These are phyloP conservation scores for Colletotrichum sidae DNA, from an alignment of 2,329 filamentous ascomycete species.

Conservation along the genomic window DNA sequence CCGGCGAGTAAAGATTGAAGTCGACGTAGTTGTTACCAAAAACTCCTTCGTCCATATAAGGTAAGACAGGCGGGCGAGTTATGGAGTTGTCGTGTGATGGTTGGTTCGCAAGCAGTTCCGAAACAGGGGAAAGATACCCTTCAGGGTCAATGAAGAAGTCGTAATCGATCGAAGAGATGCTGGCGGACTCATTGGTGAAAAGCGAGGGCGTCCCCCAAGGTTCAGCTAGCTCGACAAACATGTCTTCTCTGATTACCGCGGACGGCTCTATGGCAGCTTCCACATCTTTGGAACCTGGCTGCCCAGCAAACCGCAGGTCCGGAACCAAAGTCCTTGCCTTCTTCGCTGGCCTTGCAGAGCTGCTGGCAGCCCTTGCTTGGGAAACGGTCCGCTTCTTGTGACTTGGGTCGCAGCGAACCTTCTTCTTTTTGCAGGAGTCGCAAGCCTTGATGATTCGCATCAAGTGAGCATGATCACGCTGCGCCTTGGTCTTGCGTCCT, in stretches of 20 bases:
- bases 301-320: constrained; percentile 6
- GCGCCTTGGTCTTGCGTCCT: constrained; percentile 75
- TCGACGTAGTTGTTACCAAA: constrained; percentile 61
- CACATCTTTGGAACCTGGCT: too few relatives aligned
- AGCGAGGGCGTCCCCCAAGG: constrained; percentile 60
- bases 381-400: constrained; percentile 62
- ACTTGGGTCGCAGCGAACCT: constrained; percentile 71
- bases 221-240: constrained; percentile 41
- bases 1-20: constrained; percentile 67
- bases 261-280: too few relatives aligned
- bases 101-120: constrained; percentile 36
- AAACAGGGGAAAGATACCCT: constrained; percentile 54
- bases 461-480: constrained; percentile 73
- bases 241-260: constrained; percentile 14
- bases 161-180: constrained; percentile 51
- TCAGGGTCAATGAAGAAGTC: constrained; percentile 60
- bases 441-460: constrained; percentile 78
- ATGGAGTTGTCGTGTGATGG: constrained; percentile 1
- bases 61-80: constrained; percentile 44
- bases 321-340: constrained; percentile 51
- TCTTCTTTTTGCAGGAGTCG: constrained; percentile 71
- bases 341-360: constrained; percentile 52
- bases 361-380: constrained; percentile 44
- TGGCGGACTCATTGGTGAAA: constrained; percentile 53
- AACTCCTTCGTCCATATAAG: constrained; percentile 53